phyloP scores from a whole-genome alignment of 768 basidiomycete species.

The Russula earlei region DNA sequence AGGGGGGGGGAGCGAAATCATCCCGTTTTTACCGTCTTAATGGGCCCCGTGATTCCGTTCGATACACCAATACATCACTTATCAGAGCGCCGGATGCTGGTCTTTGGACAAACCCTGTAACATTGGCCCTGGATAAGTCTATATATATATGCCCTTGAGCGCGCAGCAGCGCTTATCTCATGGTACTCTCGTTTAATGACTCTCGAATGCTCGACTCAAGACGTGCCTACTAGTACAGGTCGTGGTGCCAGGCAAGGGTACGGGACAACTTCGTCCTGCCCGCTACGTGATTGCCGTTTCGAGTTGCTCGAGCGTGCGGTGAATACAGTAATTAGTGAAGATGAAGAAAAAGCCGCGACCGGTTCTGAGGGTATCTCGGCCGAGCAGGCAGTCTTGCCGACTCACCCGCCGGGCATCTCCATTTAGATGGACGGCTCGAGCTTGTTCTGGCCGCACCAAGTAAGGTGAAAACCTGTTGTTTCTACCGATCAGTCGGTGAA shows the following conservation, averaged over 20 bases:
- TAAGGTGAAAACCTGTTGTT: slow-evolving; percentile 4
- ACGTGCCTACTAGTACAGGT: too few species aligned
- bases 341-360: neutral
- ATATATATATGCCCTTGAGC: neutral
- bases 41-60: neutral
- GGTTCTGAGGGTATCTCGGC: neutral
- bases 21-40: neutral
- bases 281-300: neutral
- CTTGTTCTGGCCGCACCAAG: slow-evolving; percentile 6
- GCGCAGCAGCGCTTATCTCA: slow-evolving; percentile 1
- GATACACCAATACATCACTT: too few species aligned
- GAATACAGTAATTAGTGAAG: too few species aligned
- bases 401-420: neutral
- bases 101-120: neutral
- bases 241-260: neutral
- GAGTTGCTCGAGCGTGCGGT: too few species aligned
- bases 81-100: slow-evolving; percentile 1
- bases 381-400: neutral
- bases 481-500: slow-evolving; percentile 16
- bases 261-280: neutral
- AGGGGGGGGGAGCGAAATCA: neutral
- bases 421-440: slow-evolving; percentile 4
- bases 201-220: too few species aligned
- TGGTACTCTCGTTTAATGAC: neutral
- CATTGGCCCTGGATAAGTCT: neutral